Conservation (phyloP, 768 basidiomycete genomes). For the Lentinula boryana region DNA sequence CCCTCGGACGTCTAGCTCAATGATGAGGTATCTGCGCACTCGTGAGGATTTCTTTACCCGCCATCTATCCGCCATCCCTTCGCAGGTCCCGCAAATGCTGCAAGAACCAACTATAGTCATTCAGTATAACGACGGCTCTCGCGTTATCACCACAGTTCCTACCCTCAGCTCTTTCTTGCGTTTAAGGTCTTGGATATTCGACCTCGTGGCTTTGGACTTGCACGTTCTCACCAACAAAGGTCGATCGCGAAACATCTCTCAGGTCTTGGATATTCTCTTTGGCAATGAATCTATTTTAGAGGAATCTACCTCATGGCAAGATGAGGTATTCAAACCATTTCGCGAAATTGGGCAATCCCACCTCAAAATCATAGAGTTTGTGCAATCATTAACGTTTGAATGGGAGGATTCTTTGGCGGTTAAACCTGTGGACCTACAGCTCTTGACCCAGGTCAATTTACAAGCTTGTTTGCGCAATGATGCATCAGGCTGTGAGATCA, state of each 20-base stretch:
- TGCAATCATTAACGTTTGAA: slow-evolving; percentile 82
- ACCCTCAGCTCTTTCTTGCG: slow-evolving; percentile 73
- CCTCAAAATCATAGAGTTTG: slow-evolving; percentile 79
- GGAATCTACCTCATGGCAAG: slow-evolving; percentile 31
- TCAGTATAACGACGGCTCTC: slow-evolving; percentile 65
- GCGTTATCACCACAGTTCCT: slow-evolving; percentile 61
- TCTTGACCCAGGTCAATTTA: slow-evolving; percentile 61
- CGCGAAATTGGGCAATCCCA: slow-evolving; percentile 77
- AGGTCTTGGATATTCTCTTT: slow-evolving; percentile 78
- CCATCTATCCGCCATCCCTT: slow-evolving; percentile 75
- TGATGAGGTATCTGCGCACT: slow-evolving; percentile 81
- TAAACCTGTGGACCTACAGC: slow-evolving; percentile 52
- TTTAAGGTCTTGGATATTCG: slow-evolving; percentile 78
- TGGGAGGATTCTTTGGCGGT: slow-evolving; percentile 77
- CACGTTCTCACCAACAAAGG: slow-evolving; percentile 80
- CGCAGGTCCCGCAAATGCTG: slow-evolving; percentile 45
- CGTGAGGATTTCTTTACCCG: slow-evolving; percentile 85
- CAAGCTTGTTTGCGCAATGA: slow-evolving; percentile 65
- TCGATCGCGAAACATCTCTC: slow-evolving; percentile 64
- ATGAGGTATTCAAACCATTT: slow-evolving; percentile 52
- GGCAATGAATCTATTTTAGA: slow-evolving; percentile 50
- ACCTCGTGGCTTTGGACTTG: slow-evolving; percentile 81
- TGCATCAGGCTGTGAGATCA: slow-evolving; percentile 71
- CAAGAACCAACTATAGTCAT: slow-evolving; percentile 54
- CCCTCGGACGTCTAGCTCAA: slow-evolving; percentile 71